Evolutionary conservation across 331 rosid genomes (phyloP).

Genomic region (Dryas integrifolia): DNA sequence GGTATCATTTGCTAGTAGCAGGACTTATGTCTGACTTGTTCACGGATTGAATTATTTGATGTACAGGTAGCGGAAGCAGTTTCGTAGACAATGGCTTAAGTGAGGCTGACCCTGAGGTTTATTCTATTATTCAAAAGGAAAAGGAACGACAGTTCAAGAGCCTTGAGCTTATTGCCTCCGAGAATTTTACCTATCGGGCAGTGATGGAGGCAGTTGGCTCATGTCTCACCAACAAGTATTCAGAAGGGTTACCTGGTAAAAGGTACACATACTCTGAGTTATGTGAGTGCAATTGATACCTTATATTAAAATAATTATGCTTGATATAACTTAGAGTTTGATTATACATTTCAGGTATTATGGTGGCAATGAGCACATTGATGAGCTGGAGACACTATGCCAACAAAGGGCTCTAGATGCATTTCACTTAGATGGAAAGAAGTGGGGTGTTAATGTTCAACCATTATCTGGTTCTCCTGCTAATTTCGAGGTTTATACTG

Average conservation of each 20-base stretch:
- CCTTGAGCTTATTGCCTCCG: slow-evolving; percentile 97
- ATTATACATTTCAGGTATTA: slow-evolving; percentile 59
- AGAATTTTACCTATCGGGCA: slow-evolving; percentile 86
- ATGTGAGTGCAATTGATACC: background rate
- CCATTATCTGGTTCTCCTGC: slow-evolving; percentile 97
- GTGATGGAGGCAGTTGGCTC: slow-evolving; percentile 99
- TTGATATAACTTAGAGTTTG: background rate
- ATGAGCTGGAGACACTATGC: slow-evolving; percentile 84
- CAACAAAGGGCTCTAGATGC: slow-evolving; percentile 86
- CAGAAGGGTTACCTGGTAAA: slow-evolving; percentile 95
- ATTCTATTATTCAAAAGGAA: slow-evolving; percentile 59
- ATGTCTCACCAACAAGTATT: slow-evolving; percentile 90
- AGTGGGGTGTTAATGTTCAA: slow-evolving; percentile 98
- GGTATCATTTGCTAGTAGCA: background rate
- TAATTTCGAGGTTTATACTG: slow-evolving; percentile 91
- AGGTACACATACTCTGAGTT: slow-evolving; percentile 45
- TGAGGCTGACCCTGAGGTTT: slow-evolving; percentile 88
- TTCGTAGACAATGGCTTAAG: slow-evolving; percentile 63
- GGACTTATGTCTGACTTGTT: slow-evolving; percentile 16
- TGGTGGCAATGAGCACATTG: slow-evolving; percentile 94
- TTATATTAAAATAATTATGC: background rate
- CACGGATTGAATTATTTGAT: slow-evolving; percentile 1
- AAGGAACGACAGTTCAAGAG: slow-evolving; percentile 81
- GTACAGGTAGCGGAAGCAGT: slow-evolving; percentile 47
- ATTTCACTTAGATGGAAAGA: slow-evolving; percentile 59